Conservation (phyloP, 345 rosid species). For the Gossypium australe region DNA sequence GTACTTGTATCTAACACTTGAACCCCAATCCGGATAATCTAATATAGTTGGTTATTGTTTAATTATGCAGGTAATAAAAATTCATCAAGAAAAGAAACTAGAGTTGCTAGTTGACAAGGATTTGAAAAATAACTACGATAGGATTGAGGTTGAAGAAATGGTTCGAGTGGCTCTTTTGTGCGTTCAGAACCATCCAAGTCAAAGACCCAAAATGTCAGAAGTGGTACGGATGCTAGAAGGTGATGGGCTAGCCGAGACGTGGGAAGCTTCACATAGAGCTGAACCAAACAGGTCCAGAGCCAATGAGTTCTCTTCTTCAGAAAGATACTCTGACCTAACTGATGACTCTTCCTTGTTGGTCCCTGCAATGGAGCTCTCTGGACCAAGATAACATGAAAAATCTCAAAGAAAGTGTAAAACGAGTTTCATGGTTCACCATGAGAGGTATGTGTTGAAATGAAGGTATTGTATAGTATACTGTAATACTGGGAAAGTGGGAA, state of each 20-base stretch:
- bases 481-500: conserved; percentile 16
- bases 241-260: conserved; percentile 89
- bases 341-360: conserved; percentile 75
- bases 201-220: conserved; percentile 93
- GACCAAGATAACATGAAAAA: conserved; percentile 52
- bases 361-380: conserved; percentile 92
- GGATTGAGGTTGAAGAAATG: conserved; percentile 78
- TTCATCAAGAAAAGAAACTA: conserved; percentile 85
- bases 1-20: background rate
- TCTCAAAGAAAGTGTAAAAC: background rate
- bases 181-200: conserved; percentile 71
- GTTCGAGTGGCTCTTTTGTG: conserved; percentile 84
- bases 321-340: conserved; percentile 81
- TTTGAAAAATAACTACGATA: conserved; percentile 57
- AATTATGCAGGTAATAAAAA: conserved; percentile 62
- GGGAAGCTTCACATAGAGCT: conserved; percentile 92
- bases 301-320: conserved; percentile 71
- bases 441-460: conserved; percentile 12
- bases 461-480: conserved; percentile 24
- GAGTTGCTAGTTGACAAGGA: conserved; percentile 86
- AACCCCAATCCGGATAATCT: no score
- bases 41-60: background rate
- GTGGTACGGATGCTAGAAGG: conserved; percentile 97
- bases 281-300: conserved; percentile 51
- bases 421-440: background rate